A percentile compares a stretch with the other conserved stretches of the same genome.
Evolutionary conservation across 2,329 filamentous ascomycete species (phyloP).

Genomic region (Colletotrichum cuscutae): DNA sequence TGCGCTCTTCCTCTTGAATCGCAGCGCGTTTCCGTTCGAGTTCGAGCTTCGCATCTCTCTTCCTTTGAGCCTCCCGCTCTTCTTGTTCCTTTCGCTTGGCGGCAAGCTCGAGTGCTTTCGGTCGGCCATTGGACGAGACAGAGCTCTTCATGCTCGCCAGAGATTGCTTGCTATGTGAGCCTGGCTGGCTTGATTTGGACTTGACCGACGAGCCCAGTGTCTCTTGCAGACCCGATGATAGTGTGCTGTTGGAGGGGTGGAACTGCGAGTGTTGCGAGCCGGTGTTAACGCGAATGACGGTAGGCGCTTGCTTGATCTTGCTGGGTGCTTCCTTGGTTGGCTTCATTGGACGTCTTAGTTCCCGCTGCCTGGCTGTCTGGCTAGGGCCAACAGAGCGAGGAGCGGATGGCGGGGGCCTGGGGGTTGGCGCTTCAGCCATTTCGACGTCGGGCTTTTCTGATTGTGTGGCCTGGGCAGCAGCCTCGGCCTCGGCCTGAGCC

Average conservation of each 20-base stretch:
- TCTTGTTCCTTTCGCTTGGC: conserved; percentile 88
- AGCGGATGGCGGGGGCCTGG: conserved; percentile 70
- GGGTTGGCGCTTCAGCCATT: conserved; percentile 65
- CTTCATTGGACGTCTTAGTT: conserved; percentile 69
- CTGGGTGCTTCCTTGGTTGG: conserved; percentile 67
- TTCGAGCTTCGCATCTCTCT: conserved; percentile 84
- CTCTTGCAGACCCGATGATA: conserved; percentile 70
- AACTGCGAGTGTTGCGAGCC: conserved; percentile 70
- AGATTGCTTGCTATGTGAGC: conserved; percentile 68
- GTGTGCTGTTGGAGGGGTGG: conserved; percentile 66
- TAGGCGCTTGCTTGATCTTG: conserved; percentile 75
- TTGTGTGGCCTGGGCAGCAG: conserved; percentile 34
- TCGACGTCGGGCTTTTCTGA: conserved; percentile 59
- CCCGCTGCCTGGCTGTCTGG: conserved; percentile 60
- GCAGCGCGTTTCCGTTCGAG: conserved; percentile 80
- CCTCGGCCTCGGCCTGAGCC: conserved; percentile 46
- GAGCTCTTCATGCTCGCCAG: conserved; percentile 73
- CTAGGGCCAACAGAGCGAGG: conserved; percentile 61
- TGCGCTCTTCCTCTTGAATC: conserved; percentile 72
- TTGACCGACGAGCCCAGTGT: conserved; percentile 56
- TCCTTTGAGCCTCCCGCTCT: conserved; percentile 81
- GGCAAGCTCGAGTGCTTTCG: conserved; percentile 78
- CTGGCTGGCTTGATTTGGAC: conserved; percentile 75
- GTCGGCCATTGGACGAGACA: conserved; percentile 70
- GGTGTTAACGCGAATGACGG: conserved; percentile 77